These are phyloP conservation scores for Wickerhamomyces kurtzmanii DNA, from an alignment of 805 yeast species.

Conservation along the genomic window DNA sequence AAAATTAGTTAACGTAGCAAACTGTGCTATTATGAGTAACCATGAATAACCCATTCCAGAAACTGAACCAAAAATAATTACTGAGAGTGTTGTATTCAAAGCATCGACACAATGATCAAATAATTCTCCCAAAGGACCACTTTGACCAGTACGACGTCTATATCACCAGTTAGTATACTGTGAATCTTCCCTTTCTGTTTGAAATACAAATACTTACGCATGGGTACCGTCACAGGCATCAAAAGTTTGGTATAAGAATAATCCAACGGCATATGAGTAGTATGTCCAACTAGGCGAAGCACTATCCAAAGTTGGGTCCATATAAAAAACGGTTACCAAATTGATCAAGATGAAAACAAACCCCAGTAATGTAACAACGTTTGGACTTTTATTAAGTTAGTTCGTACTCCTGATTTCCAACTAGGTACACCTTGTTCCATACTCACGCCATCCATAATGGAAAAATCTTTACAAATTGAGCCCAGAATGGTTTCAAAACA, in stretches of 20 bases:
- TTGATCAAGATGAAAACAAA: constrained; percentile 61
- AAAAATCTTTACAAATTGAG: constrained; percentile 57
- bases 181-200: background rate
- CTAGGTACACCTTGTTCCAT: constrained; percentile 5
- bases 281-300: constrained; percentile 71
- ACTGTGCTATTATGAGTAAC: constrained; percentile 51
- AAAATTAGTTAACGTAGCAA: constrained; percentile 71
- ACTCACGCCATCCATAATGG: constrained; percentile 71
- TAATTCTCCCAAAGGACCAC: constrained; percentile 89
- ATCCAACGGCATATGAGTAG: constrained; percentile 66
- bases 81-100: constrained; percentile 71
- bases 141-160: constrained; percentile 78
- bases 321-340: constrained; percentile 53
- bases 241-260: constrained; percentile 88
- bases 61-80: constrained; percentile 66
- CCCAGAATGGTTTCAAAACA: constrained; percentile 78
- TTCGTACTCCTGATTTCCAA: constrained; percentile 5
- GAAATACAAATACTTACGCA: constrained; percentile 30
- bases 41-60: constrained; percentile 66
- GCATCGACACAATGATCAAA: constrained; percentile 85
- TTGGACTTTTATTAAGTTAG: constrained; percentile 37
- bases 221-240: constrained; percentile 96
- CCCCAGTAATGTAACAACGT: constrained; percentile 77
- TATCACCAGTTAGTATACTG: background rate
- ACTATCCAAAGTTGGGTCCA: constrained; percentile 56